Evolutionary conservation across 371 early-diverging fungal genomes (phyloP), one percentile per base, ranked within the genome.

Genomic region (Chytridium lagenaria): DNA sequence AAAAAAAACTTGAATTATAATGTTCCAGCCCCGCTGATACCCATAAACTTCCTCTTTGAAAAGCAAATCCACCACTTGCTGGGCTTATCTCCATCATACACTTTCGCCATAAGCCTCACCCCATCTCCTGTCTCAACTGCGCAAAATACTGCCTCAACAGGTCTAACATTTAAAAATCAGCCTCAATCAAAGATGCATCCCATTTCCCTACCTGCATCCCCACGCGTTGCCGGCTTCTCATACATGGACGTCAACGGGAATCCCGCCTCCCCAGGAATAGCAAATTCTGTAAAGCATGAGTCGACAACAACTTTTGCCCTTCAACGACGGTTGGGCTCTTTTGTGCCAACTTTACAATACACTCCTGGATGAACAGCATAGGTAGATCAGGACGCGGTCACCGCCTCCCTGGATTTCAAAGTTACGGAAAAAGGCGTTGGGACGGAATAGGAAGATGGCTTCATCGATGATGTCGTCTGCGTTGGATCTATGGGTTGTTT

Each of bases 51-150:
- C 80, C 96, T 87, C 90, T 97, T 98, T 72, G 93, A 89, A 86
- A 98, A 98, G 78, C 93, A 91, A 90, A 97, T 88, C 98, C 98
- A 98, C 98, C 98, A 98, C 79, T 98, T 98, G 87, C 93, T 93
- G 40, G 94, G 93, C 67, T 70, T 72, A 72, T 82, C 92, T 67
- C 92, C 92, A 33, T 89, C 87, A 81, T 93, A 98, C 36, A 96
- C 84, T 55, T 86, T 87, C 30, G 90, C 89, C 1, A 91, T 87
- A 50, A 98, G 85, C 51, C 98, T 74, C 16, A 63, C 59, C 3
- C 88, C 93, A 92, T 80, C 81, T 98, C 98, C 78, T 96, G 95
- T 59, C 98, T 92, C 69, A 95, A 81, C 82, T 97, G 96, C 38
- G 83, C 82, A 65, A 98, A 71, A 80, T 98, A 98, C 80, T 93